Conservation (phyloP, 176 grass and related monocot species). For the Oryza australiensis region DNA sequence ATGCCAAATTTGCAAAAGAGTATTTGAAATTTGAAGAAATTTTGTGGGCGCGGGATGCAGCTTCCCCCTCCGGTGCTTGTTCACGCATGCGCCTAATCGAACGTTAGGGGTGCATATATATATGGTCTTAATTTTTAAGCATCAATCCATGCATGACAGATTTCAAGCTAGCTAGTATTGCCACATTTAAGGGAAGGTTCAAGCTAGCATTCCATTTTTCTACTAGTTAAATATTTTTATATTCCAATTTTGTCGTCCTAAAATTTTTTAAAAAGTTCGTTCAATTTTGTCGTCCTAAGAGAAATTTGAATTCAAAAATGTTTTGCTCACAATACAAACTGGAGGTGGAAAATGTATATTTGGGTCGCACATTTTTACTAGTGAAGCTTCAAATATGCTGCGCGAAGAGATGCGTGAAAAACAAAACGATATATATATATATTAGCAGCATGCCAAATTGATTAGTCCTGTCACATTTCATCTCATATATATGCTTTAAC, state of each 20-base stretch:
- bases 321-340: neutral
- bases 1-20: neutral
- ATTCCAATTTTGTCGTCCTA: neutral
- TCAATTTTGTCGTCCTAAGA: neutral
- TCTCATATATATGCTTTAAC: too few species aligned
- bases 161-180: too few species aligned
- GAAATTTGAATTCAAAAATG: neutral
- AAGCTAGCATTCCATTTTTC: neutral
- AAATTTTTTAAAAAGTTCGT: neutral
- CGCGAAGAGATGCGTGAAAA: too few species aligned
- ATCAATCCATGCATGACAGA: neutral
- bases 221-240: neutral
- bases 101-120: too few species aligned
- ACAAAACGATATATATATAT: too few species aligned
- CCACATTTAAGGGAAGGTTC: neutral
- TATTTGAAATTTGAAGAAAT: neutral
- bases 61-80: neutral
- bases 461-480: too few species aligned
- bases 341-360: neutral
- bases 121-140: neutral
- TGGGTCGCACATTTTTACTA: too few species aligned
- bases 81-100: neutral
- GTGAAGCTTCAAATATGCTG: too few species aligned
- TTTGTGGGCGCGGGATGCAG: neutral
- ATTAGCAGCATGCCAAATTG: too few species aligned